phyloP scores from a whole-genome alignment of 2,329 filamentous ascomycete species.

The Tolypocladium inflatum region DNA sequence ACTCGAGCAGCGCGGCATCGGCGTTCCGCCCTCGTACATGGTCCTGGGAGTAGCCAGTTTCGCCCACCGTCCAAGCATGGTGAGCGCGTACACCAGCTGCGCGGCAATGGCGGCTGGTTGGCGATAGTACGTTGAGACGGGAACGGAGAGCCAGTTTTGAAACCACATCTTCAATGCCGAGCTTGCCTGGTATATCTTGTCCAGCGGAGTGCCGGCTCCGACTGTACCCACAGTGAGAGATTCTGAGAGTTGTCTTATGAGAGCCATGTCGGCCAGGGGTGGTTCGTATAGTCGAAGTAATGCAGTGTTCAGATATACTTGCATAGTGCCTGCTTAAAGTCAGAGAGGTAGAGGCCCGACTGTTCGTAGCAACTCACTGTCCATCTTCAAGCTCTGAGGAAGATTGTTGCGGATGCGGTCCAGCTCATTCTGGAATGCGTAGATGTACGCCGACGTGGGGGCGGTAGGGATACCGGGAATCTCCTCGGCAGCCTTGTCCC shows the following conservation, averaged over 20 bases:
- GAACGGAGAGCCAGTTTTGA: constrained; percentile 35
- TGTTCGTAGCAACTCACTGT: constrained; percentile 21
- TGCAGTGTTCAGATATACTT: constrained; percentile 29
- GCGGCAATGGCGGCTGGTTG: constrained; percentile 34
- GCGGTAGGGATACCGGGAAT: constrained; percentile 26
- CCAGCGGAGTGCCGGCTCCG: constrained; percentile 31
- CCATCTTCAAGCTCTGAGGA: constrained; percentile 21
- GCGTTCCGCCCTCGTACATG: constrained; percentile 11
- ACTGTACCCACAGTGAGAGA: constrained; percentile 27
- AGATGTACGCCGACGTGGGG: constrained; percentile 33
- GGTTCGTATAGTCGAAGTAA: constrained; percentile 38
- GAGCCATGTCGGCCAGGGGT: constrained; percentile 28
- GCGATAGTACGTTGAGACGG: constrained; percentile 30
- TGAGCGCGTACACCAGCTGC: constrained; percentile 40
- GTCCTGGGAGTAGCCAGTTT: constrained; percentile 31
- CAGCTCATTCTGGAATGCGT: constrained; percentile 35
- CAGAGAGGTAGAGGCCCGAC: not conserved
- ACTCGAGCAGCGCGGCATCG: constrained; percentile 16
- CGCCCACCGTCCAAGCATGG: constrained; percentile 41
- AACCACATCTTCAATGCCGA: constrained; percentile 39
- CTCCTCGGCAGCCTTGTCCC: constrained; percentile 23
- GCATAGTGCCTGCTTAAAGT: constrained; percentile 23
- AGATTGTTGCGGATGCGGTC: constrained; percentile 28
- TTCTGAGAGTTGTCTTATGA: constrained; percentile 32
- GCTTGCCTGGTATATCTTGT: constrained; percentile 40